Base-by-base conservation (phyloP, 345 rosid species). In the Moringa oleifera region DNA sequence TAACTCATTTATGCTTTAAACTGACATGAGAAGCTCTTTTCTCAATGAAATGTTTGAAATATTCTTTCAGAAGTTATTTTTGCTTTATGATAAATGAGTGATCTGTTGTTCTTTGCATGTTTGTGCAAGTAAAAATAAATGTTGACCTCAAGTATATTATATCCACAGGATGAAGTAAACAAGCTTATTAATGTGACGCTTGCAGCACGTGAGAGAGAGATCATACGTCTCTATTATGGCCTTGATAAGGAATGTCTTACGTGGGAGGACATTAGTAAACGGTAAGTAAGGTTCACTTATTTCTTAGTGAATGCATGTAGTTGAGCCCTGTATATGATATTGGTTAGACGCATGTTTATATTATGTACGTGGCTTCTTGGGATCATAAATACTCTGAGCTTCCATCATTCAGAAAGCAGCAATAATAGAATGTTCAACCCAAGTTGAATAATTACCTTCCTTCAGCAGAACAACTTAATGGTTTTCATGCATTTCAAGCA, bases 251-350 rank as follows among this genome's bases (percentile, higher is more conserved):
- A 83, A 83, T 75, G 87, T 72, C 95, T 90, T 66, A 86, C 97
- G n/a, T 86, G 97, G 95, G 97, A 90, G 79, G 96, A 94, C 70
- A 94, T 94, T 52, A 94, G 99, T 63, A 94, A 90, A 75, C 84
- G 95, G 99, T 90, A 67, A 79, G 84, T 71, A 23, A 41, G 8
- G 17, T 41, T 41, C 1, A 51, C 24, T 59, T 58, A 8, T 22
- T 50, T 25, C 49, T 19, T 50, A 22, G 17, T 20, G 36, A 41
- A 41, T 7, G 47, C 1, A 1, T 41, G 47, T 41, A 11, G 12
- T 15, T 15, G 17, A 41, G 6, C 17, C 1, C 12, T 41, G 47
- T 41, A 4, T 41, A 41, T 7, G 17, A 15, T 15, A 7, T 41
- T 41, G 37, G 37, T 33, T 33, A 11, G 37, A 4, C 5, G n/a